Conservation (phyloP, 1,139 yeast genomes). For the Suhomyces guaymorum region DNA sequence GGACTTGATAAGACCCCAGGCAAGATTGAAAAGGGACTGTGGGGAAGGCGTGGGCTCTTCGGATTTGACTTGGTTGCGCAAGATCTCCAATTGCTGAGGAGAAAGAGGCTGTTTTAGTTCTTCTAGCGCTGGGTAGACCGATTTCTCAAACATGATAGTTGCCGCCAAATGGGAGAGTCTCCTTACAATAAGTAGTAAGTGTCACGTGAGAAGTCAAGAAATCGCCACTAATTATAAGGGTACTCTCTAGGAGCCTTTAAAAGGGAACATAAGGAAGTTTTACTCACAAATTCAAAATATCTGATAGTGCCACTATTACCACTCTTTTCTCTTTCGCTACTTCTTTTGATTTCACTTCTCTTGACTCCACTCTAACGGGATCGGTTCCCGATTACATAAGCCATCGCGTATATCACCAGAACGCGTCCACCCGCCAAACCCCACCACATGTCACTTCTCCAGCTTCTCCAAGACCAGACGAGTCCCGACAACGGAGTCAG, state of each 20-base stretch:
- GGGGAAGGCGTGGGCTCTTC: conserved; percentile 81
- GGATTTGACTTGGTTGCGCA: conserved; percentile 73
- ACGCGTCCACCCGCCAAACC: conserved; percentile 1
- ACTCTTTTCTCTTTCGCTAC: no score
- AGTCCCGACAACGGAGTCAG: conserved; percentile 40
- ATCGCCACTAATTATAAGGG: no score
- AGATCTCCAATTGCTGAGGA: conserved; percentile 69
- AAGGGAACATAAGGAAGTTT: no score
- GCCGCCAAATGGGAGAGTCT: no score
- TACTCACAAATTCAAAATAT: no score
- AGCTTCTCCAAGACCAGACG: conserved; percentile 35
- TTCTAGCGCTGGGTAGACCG: conserved; percentile 41
- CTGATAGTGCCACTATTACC: no score
- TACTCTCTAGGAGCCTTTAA: no score
- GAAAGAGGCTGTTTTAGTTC: conserved; percentile 61
- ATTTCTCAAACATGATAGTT: conserved; percentile 9
- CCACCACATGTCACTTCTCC: conserved; percentile 11
- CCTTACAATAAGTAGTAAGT: background rate
- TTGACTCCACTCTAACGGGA: no score
- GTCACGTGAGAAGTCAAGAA: background rate
- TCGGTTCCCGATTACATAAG: background rate
- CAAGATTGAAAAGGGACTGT: conserved; percentile 88
- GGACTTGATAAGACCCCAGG: conserved; percentile 93
- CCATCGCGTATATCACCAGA: background rate
- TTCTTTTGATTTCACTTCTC: no score